Base-by-base conservation (phyloP, 129 eudicot genomes). In the Ambrosia trifida region DNA sequence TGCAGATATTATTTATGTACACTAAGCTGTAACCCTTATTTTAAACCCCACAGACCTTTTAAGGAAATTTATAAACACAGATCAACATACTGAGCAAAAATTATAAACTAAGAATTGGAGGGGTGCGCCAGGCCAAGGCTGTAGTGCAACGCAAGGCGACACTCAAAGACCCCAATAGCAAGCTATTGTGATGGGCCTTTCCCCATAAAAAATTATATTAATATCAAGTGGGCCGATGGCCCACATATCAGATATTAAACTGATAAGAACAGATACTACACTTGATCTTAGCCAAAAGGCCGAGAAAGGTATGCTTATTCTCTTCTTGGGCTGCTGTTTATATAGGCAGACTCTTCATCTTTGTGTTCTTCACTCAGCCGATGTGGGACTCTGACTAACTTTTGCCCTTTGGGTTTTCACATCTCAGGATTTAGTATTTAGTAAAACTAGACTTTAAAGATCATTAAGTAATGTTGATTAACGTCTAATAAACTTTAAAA, bases 221-320 rank as follows among this genome's bases (percentile, higher is more conserved):
- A 72, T 72, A 73, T 73, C 62, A 11, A 73, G 77, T 73, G 69
- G 28, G 70, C 50, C 77, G 50, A 73, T 73, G 77, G 10, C 77
- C 40, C 78, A 73, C 78, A 4, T 62, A 59, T 60, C 77, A 78
- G 72, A 70, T 78, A 78, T 78, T 78, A 70, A 78, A 78, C 77
- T 78, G 93, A 87, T 87, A 87, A 87, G 89, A 84, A 87, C 89
- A 87, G 89, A 87, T 84, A 84, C 89, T 85, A 85, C 87, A 83
- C 88, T 83, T 86, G 88, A 83, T 86, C 91, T 86, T 83, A 86
- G 84, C 84, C 91, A 86, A 83, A 86, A 86, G 88, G 91, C 91
- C 91, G 88, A 83, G 88, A 86, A 86, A 86, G 88, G 88, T 86
- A 86, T 86, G 88, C 74, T 12, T 59, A 0, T 2, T 5, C 9